A percentile compares a stretch with the other conserved stretches of the same genome.
Evolutionary conservation across 257 asterid genomes (phyloP).

Genomic region (Cinchona pubescens): DNA sequence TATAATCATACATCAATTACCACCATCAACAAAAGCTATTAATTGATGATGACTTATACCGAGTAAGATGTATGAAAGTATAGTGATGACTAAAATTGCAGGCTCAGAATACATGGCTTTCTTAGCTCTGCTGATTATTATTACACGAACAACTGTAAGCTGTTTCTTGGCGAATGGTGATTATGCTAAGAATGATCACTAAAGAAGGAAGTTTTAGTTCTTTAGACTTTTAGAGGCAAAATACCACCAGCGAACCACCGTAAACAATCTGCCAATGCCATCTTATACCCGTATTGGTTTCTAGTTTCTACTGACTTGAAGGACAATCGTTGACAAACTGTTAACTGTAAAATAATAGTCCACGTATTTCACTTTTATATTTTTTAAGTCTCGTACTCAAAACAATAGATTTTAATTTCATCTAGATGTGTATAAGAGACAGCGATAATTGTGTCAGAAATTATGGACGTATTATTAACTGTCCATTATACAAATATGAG

Average conservation of each 20-base stretch:
- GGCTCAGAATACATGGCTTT: background rate
- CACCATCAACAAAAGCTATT: background rate
- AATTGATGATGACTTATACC: background rate
- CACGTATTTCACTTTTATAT: too few relatives aligned
- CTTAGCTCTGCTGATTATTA: background rate
- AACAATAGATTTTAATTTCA: too few relatives aligned
- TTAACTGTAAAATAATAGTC: too few relatives aligned
- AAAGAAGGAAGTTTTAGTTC: background rate
- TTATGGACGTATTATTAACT: too few relatives aligned
- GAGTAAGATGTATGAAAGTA: background rate
- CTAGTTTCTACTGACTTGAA: background rate
- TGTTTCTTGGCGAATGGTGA: background rate
- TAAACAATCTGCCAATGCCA: background rate
- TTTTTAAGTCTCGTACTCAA: too few relatives aligned
- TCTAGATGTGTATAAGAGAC: too few relatives aligned
- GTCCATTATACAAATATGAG: too few relatives aligned
- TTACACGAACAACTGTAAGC: too few relatives aligned
- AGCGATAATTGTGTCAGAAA: too few relatives aligned
- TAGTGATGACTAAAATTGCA: background rate
- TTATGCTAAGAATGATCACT: background rate
- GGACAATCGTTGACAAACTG: too few relatives aligned
- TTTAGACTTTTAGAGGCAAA: too few relatives aligned
- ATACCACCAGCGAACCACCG: background rate
- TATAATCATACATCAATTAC: background rate
- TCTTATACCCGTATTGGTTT: background rate